These are phyloP conservation scores for Trifolium pratense DNA, from an alignment of 306 rosid species.

Conservation along the genomic window DNA sequence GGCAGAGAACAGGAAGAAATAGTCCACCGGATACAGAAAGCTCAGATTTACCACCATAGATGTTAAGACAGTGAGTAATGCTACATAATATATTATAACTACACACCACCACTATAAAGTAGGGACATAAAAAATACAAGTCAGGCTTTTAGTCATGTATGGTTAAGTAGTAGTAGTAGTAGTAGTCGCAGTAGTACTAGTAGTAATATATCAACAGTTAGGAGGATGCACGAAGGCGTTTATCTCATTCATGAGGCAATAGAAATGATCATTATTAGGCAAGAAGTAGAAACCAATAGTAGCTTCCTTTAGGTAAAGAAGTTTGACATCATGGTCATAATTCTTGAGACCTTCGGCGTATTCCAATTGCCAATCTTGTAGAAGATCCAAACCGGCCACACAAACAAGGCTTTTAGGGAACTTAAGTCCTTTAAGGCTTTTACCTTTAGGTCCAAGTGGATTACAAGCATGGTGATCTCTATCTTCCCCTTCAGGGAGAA, in stretches of 20 bases:
- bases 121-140: conserved; percentile 46
- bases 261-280: conserved; percentile 84
- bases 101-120: conserved; percentile 61
- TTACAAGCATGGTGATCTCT: conserved; percentile 91
- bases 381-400: conserved; percentile 89
- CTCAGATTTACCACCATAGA: conserved; percentile 52
- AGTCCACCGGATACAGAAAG: conserved; percentile 44
- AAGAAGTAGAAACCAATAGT: conserved; percentile 95
- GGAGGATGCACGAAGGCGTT: conserved; percentile 64
- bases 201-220: conserved; percentile 59
- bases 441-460: conserved; percentile 72
- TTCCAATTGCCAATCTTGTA: conserved; percentile 88
- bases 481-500: conserved; percentile 80
- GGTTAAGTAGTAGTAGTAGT: conserved; percentile 53
- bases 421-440: conserved; percentile 57
- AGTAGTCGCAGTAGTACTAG: conserved; percentile 43
- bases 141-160: conserved; percentile 68
- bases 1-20: conserved; percentile 28
- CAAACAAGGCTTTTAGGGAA: conserved; percentile 84
- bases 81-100: conserved; percentile 61
- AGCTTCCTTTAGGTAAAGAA: conserved; percentile 70
- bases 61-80: conserved; percentile 53
- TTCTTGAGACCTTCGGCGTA: conserved; percentile 74
- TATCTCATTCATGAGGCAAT: conserved; percentile 76
- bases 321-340: conserved; percentile 64